Base-by-base conservation (phyloP, 345 rosid species). In the Hibiscus tridactylites region DNA sequence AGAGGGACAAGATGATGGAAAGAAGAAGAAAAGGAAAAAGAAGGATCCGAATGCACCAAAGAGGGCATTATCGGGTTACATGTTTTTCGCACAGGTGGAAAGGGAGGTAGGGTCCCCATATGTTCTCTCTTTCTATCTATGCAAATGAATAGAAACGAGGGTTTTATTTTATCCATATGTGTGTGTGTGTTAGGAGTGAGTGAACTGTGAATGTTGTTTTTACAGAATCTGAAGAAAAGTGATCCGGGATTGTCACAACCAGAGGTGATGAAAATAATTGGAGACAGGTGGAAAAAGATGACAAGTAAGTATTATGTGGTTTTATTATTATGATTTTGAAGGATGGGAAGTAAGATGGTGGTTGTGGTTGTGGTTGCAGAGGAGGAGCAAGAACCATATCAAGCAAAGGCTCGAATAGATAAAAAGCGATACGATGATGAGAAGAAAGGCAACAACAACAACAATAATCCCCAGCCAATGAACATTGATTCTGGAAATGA, bases 41-140 rank as follows among this genome's bases (percentile, higher is more conserved):
- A 95, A 95, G 79, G 99, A 95, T 84, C 98, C 99, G 6, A 95
- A 92, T 75, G 98, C 98, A 53, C 97, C 99, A 33, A 92, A 92
- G 79, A 81, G 85, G 76, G 92, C 99, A 0, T 70, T 83, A 87
- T 76, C 92, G 75, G 89, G 90, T 73, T 94, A 80, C 85, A 81
- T 88, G 80, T 85, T 72, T 84, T 94, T 86, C 81, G 83, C 91
- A n/a, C 89, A 86, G 73, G 81, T 71, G 80, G 97, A 94, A 79
- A 88, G 97, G 77, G 98, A 92, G 85, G 97, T 95, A 44, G 63
- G 69, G 88, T 74, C 44, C 44, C 44, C 24, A 35, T 9, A 12
- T 46, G 7, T 64, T 65, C 31, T 63, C n/a, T 15, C 19, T n/a
- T 17, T 24, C 3, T 58, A 56, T 54, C 6, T 19, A 56, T 21